Evolutionary conservation across 2,329 filamentous ascomycete genomes (phyloP).

Genomic region (Diaporthe citriasiana): DNA sequence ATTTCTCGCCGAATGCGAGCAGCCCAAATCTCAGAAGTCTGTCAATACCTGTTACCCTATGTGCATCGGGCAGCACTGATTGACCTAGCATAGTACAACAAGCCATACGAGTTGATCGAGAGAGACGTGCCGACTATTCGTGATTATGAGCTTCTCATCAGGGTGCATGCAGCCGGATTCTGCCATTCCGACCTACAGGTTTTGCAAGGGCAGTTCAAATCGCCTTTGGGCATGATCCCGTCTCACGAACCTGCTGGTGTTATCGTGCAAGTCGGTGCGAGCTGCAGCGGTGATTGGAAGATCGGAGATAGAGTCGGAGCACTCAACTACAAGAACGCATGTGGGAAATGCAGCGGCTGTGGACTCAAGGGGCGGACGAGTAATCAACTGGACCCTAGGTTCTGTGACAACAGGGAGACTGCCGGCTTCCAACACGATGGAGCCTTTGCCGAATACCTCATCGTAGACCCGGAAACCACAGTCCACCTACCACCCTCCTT

Average conservation of each 20-base stretch:
- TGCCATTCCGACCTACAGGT: conserved; percentile 56
- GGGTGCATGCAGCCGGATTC: conserved; percentile 53
- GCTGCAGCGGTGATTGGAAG: conserved; percentile 44
- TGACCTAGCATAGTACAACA: conserved; percentile 9
- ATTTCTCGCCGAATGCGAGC: conserved; percentile 25
- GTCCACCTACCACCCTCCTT: neutral
- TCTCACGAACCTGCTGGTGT: conserved; percentile 54
- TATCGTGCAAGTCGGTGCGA: conserved; percentile 49
- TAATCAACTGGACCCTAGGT: conserved; percentile 40
- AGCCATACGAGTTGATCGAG: conserved; percentile 7
- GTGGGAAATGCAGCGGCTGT: conserved; percentile 7
- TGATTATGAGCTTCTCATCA: conserved; percentile 50
- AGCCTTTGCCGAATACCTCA: conserved; percentile 53
- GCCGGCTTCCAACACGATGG: conserved; percentile 54
- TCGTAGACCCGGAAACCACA: conserved; percentile 47
- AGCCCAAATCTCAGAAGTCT: conserved; percentile 17
- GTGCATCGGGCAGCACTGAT: neutral
- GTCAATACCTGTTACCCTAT: neutral
- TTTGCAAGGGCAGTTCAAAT: conserved; percentile 51
- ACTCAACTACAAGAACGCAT: conserved; percentile 19
- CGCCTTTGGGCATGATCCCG: conserved; percentile 41
- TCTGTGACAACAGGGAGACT: conserved; percentile 51
- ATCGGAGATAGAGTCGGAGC: conserved; percentile 53
- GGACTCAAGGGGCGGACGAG: neutral
- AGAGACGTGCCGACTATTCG: conserved; percentile 47